Percentiles rank a stretch among this genome's conserved stretches.
Conservation (phyloP, 805 yeast genomes). For the Saccharomyces kudriavzevii region DNA sequence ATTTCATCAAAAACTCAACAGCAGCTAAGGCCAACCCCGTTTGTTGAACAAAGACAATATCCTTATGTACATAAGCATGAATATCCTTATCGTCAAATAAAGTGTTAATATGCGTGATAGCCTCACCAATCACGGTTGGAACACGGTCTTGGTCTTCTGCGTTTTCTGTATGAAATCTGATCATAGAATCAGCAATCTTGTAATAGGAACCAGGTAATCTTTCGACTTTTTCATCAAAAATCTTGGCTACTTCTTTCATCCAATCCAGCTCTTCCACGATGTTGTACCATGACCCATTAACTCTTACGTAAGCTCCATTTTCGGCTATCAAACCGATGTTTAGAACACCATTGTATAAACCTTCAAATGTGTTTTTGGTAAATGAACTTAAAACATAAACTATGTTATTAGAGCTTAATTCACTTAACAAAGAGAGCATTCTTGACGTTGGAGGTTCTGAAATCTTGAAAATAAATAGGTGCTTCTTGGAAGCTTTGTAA, state of each 20-base stretch:
- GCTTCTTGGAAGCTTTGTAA: conserved; percentile 29
- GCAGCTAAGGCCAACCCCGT: conserved; percentile 50
- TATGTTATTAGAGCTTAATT: conserved; percentile 54
- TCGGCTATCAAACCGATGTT: conserved; percentile 82
- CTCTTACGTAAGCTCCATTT: conserved; percentile 72
- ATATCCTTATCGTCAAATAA: conserved; percentile 53
- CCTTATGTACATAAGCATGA: conserved; percentile 69
- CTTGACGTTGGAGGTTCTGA: conserved; percentile 55
- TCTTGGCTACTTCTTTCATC: conserved; percentile 28
- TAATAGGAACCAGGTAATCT: conserved; percentile 73
- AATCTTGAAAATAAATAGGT: conserved; percentile 40
- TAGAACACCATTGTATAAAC: conserved; percentile 57
- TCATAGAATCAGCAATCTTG: conserved; percentile 65
- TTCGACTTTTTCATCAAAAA: conserved; percentile 42
- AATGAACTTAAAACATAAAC: conserved; percentile 68
- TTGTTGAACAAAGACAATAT: conserved; percentile 68
- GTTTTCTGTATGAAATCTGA: conserved; percentile 67
- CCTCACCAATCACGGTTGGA: conserved; percentile 67
- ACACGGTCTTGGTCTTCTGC: conserved; percentile 59
- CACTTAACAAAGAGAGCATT: conserved; percentile 48
- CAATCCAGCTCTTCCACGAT: conserved; percentile 47
- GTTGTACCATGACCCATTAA: conserved; percentile 52
- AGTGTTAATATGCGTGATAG: conserved; percentile 77
- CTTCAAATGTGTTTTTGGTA: conserved; percentile 55
- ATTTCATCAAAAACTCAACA: conserved; percentile 42